Evolutionary conservation across 1,284 basidiomycete genomes (phyloP).

Genomic region (Pascua guehoae): DNA sequence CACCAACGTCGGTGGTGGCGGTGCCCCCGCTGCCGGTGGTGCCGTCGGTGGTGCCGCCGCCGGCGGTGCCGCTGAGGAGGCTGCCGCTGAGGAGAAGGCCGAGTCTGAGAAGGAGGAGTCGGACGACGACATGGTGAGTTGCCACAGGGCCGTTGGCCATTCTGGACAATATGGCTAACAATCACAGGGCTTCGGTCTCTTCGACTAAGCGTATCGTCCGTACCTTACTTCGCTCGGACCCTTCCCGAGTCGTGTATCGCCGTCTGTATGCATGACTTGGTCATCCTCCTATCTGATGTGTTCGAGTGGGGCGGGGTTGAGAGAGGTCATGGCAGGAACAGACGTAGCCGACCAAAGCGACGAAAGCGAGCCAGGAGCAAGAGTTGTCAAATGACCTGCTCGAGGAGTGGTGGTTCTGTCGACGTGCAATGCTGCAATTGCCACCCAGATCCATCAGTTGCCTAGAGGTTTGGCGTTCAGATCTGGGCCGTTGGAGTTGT

Average conservation of each 20-base stretch:
- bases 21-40: constrained; percentile 64
- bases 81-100: constrained; percentile 71
- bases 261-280: constrained; percentile 15
- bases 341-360: no score
- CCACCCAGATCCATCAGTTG: no score
- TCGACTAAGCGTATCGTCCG: constrained; percentile 59
- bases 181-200: constrained; percentile 70
- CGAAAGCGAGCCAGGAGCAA: no score
- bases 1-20: constrained; percentile 85
- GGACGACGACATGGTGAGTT: constrained; percentile 85
- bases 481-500: no score
- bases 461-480: no score
- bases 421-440: no score
- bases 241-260: constrained; percentile 3
- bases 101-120: constrained; percentile 73
- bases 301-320: no score
- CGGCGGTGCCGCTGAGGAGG: constrained; percentile 60
- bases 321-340: no score
- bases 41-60: constrained; percentile 58
- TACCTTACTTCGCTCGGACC: constrained; percentile 1
- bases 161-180: background rate
- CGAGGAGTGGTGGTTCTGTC: no score
- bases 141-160: background rate
- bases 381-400: no score
- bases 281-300: background rate